phyloP scores from a whole-genome alignment of 108 stramenopile genomes.

The Nitzschia sp. region DNA sequence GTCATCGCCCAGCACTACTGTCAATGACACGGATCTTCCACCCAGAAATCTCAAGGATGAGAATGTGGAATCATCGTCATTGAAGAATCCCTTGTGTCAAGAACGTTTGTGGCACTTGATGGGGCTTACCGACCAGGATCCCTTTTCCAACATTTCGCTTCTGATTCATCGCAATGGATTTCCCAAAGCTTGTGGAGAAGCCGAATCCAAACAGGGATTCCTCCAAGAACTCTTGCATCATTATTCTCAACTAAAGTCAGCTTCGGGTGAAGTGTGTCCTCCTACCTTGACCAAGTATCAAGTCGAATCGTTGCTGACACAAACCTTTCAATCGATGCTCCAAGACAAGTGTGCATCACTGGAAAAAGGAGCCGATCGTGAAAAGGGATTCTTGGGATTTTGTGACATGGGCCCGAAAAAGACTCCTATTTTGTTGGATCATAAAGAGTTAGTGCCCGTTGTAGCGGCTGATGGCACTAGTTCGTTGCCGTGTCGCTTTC shows the following conservation, averaged over 20 bases:
- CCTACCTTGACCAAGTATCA: slow-evolving; percentile 57
- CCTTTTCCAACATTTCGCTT: slow-evolving; percentile 11
- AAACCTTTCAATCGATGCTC: slow-evolving; percentile 30
- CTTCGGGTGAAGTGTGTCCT: slow-evolving; percentile 6
- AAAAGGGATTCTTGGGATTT: slow-evolving; percentile 47
- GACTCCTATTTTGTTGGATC: slow-evolving; percentile 76
- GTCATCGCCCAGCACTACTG: not conserved
- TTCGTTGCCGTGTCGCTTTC: slow-evolving; percentile 74
- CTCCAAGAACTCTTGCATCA: slow-evolving; percentile 8
- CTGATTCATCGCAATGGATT: slow-evolving; percentile 79
- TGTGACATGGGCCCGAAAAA: slow-evolving; percentile 72
- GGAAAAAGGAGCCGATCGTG: slow-evolving; percentile 24
- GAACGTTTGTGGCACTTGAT: not conserved
- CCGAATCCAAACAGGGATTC: slow-evolving; percentile 11
- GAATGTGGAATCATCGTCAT: not conserved
- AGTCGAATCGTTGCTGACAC: slow-evolving; percentile 68
- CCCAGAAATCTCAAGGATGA: too few relatives aligned
- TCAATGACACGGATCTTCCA: not conserved
- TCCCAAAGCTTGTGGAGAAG: slow-evolving; percentile 53
- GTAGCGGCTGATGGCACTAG: not conserved
- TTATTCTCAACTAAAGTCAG: slow-evolving; percentile 1
- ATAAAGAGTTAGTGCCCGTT: slow-evolving; percentile 54
- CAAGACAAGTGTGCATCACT: slow-evolving; percentile 28
- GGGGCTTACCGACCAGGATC: not conserved
- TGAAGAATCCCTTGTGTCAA: not conserved